These are phyloP conservation scores for Xylaria sp. DNA, from an alignment of 2,329 filamentous ascomycete species.

Conservation along the genomic window DNA sequence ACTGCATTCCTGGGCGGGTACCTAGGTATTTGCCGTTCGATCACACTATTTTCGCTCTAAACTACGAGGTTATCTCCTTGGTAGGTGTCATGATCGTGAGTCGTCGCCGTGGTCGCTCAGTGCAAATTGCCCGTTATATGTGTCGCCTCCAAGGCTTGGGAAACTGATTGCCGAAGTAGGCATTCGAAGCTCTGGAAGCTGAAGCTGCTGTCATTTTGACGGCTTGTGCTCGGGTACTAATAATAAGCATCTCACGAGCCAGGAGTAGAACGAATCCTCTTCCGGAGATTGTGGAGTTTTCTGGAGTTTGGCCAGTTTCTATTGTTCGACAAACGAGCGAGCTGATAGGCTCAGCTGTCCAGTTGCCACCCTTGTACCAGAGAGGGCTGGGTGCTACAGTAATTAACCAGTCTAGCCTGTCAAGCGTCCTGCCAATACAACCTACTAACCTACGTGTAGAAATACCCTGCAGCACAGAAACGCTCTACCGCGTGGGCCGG, in stretches of 20 bases:
- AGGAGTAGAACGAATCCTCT: conserved; percentile 37
- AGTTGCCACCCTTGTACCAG: conserved; percentile 37
- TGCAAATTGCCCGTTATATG: no score
- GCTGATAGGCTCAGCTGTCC: conserved; percentile 46
- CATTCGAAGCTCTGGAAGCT: background rate
- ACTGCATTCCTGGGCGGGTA: conserved; percentile 30
- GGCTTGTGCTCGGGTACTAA: conserved; percentile 14
- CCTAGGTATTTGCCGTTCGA: conserved; percentile 20
- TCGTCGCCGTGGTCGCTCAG: background rate
- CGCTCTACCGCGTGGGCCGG: conserved; percentile 46
- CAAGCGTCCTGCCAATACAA: conserved; percentile 37
- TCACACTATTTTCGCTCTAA: conserved; percentile 13
- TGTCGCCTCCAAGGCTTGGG: background rate
- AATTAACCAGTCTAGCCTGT: conserved; percentile 44
- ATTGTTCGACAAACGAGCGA: conserved; percentile 42
- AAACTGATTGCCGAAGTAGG: background rate
- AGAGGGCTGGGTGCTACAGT: conserved; percentile 39
- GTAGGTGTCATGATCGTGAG: conserved; percentile 3
- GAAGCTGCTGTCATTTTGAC: background rate
- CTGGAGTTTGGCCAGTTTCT: conserved; percentile 48
- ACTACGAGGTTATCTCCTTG: background rate
- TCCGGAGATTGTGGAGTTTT: conserved; percentile 42
- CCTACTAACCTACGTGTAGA: conserved; percentile 18
- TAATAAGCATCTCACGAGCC: conserved; percentile 25
- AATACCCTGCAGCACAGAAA: conserved; percentile 43